These are phyloP conservation scores for Sugiyamaella boreocaroliniensis DNA, from an alignment of 805 yeast species.

Conservation along the genomic window DNA sequence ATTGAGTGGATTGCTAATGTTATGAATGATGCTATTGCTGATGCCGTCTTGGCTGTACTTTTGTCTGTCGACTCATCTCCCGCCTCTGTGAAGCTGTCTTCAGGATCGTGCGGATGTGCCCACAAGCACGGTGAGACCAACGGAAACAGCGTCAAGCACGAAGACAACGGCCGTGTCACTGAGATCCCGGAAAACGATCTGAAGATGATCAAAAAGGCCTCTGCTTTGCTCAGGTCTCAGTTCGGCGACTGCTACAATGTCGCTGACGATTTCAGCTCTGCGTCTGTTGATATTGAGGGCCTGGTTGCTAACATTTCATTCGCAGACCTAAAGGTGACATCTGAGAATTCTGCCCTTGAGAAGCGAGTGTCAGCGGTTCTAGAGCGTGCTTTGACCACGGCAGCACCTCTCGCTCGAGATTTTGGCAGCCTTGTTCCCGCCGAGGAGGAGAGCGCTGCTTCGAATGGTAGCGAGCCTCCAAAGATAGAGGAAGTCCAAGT, in stretches of 20 bases:
- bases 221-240: constrained; percentile 66
- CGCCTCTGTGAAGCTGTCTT: constrained; percentile 83
- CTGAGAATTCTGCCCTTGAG: constrained; percentile 66
- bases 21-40: constrained; percentile 90
- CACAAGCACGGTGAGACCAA: constrained; percentile 18
- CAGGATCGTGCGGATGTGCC: constrained; percentile 37
- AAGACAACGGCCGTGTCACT: background rate
- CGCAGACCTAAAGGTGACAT: constrained; percentile 55
- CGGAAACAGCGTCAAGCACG: background rate
- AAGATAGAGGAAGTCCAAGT: background rate
- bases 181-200: constrained; percentile 17
- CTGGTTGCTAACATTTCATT: constrained; percentile 66
- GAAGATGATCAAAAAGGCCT: constrained; percentile 43
- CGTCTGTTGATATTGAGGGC: constrained; percentile 64
- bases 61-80: constrained; percentile 92
- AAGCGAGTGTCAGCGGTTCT: constrained; percentile 80
- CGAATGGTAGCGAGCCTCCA: background rate
- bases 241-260: constrained; percentile 68
- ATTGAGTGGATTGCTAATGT: constrained; percentile 89
- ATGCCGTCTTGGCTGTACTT: constrained; percentile 81
- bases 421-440: background rate
- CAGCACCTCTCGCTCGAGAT: constrained; percentile 57
- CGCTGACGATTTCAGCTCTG: constrained; percentile 37
- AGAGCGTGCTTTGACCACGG: constrained; percentile 68
- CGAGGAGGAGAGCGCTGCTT: background rate